Evolutionary conservation across 2,329 filamentous ascomycete species (phyloP).

Genomic region (Samsoniella hepiali): DNA sequence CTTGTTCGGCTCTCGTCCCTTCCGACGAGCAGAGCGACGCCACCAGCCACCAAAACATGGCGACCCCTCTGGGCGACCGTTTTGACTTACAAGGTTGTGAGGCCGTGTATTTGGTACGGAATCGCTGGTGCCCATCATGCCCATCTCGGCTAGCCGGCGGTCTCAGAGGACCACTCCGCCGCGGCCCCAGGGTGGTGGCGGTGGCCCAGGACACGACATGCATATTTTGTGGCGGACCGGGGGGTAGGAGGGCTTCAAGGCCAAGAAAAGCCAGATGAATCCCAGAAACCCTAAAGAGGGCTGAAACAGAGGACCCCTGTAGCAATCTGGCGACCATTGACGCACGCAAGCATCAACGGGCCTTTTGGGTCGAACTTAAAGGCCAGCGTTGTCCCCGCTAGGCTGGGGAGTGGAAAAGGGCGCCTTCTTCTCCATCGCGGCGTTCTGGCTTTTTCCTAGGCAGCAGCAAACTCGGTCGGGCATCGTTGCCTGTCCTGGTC

Average conservation of each 20-base stretch:
- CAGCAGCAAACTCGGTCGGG: not conserved
- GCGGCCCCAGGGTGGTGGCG: not conserved
- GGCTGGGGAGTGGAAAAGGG: not conserved
- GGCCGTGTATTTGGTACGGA: not conserved
- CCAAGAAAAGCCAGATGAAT: not conserved
- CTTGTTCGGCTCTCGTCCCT: not conserved
- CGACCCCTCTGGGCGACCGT: not conserved
- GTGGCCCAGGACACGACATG: not conserved
- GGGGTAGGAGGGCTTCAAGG: too few relatives aligned
- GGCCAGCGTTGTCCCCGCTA: not conserved
- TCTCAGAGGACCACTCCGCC: not conserved
- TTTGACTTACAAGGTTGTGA: not conserved
- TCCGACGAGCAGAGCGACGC: not conserved
- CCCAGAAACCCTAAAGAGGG: not conserved
- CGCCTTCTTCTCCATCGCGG: not conserved
- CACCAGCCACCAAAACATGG: not conserved
- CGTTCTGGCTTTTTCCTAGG: not conserved
- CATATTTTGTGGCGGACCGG: not conserved
- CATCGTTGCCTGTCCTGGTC: constrained; percentile 1
- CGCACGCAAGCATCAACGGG: not conserved
- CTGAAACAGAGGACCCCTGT: constrained; percentile 2
- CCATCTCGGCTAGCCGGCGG: not conserved
- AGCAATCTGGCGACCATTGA: not conserved
- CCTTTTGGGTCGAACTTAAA: constrained; percentile 9
- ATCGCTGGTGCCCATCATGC: not conserved